These are phyloP conservation scores for Rhodomyrtus psidioides DNA, from an alignment of 441 rosid genomes.

Conservation along the genomic window DNA sequence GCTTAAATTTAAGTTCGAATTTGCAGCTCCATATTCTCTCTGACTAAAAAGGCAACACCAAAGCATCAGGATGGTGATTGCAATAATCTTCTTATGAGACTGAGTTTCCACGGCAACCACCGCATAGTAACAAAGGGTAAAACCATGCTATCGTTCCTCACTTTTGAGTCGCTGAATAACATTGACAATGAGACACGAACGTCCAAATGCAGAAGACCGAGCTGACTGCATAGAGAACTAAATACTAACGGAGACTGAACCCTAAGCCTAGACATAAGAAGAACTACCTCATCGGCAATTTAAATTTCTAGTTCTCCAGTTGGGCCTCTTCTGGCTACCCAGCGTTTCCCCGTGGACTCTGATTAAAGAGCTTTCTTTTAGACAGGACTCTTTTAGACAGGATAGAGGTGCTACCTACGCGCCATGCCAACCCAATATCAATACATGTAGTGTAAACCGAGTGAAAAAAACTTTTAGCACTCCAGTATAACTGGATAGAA, in stretches of 20 bases:
- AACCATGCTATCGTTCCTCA: not conserved
- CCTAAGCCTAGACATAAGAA: not conserved
- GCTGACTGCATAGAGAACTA: not conserved
- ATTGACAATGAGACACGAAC: not conserved
- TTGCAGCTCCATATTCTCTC: not conserved
- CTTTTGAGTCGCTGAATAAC: not conserved
- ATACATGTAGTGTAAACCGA: not conserved
- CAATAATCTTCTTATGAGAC: not conserved
- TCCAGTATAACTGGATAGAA: not conserved
- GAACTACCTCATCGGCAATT: not conserved
- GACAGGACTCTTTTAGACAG: not conserved
- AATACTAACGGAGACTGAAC: not conserved
- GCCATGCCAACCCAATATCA: not conserved
- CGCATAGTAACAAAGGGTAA: not conserved
- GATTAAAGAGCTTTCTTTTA: not conserved
- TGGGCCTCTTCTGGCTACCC: not conserved
- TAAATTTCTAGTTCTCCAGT: not conserved
- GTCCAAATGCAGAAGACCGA: not conserved
- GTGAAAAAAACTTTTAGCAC: not conserved
- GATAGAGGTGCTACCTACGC: not conserved
- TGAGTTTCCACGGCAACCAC: not conserved
- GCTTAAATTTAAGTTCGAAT: not conserved
- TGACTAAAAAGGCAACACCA: not conserved
- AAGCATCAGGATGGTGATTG: not conserved
- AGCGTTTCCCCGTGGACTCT: not conserved